Evolutionary conservation across 2,329 filamentous ascomycete species (phyloP).

Genomic region (Tolypocladium ophioglossoides): DNA sequence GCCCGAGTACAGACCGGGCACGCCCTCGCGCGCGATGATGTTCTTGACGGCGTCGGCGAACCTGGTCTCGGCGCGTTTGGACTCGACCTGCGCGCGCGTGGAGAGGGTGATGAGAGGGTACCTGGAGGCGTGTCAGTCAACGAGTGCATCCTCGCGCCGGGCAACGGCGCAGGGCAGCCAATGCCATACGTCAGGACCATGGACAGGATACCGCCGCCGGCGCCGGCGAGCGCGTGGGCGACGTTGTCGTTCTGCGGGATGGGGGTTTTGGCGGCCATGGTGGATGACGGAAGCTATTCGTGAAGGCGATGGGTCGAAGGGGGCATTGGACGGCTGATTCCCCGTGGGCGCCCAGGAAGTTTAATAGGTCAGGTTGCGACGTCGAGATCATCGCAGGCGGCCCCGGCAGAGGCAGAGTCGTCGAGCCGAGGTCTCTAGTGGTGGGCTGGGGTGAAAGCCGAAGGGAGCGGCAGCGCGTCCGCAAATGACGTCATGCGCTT

Average conservation of each 20-base stretch:
- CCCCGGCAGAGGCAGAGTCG: neutral
- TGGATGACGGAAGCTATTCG: neutral
- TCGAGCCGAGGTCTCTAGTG: neutral
- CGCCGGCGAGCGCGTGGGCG: conserved; percentile 85
- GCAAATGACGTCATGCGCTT: neutral
- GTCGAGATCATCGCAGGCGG: neutral
- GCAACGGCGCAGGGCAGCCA: neutral
- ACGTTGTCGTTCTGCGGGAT: conserved; percentile 91
- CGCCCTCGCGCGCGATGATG: conserved; percentile 86
- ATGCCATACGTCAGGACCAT: conserved; percentile 77
- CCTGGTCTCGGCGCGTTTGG: conserved; percentile 77
- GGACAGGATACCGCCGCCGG: conserved; percentile 86
- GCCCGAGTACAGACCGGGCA: conserved; percentile 82
- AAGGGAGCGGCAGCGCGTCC: neutral
- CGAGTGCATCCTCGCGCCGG: neutral
- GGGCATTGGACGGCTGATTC: neutral
- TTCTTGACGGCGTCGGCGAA: conserved; percentile 73
- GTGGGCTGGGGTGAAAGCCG: neutral
- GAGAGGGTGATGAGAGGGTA: conserved; percentile 97
- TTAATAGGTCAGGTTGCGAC: neutral
- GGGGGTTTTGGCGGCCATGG: conserved; percentile 43
- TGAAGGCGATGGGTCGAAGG: neutral
- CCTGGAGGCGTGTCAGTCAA: conserved; percentile 30
- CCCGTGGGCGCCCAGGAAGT: neutral
- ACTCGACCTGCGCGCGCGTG: conserved; percentile 95